These are phyloP conservation scores for Backusella australiensis DNA, from an alignment of 192 early-diverging fungal species.

Conservation along the genomic window DNA sequence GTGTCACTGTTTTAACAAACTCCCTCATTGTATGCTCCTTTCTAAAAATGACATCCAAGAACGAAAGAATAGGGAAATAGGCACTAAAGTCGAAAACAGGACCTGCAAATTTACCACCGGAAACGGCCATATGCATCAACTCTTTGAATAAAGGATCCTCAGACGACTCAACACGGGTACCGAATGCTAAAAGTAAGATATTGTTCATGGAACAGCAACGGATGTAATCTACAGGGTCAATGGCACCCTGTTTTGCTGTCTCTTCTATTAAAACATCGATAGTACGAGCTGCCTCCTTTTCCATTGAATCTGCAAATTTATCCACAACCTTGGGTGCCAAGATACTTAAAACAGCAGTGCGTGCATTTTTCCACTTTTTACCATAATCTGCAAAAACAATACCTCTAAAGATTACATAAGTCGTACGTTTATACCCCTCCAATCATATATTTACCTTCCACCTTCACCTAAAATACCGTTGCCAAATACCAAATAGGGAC, in stretches of 20 bases:
- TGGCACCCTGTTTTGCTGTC: not conserved
- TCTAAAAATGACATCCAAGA: not conserved
- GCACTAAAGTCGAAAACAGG: not conserved
- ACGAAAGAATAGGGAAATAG: not conserved
- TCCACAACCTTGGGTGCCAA: not conserved
- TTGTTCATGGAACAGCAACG: not conserved
- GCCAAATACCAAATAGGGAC: not conserved
- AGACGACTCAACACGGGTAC: not conserved
- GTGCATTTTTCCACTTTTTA: conserved; percentile 9
- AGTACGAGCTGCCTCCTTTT: not conserved
- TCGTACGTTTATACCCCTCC: not conserved
- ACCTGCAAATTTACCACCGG: not conserved
- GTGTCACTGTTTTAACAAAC: not conserved
- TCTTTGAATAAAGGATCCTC: not conserved
- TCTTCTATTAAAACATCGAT: not conserved
- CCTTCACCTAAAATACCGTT: conserved; percentile 6
- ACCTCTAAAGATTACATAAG: conserved; percentile 3
- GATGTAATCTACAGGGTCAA: not conserved
- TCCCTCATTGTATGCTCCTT: not conserved
- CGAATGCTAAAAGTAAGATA: not conserved
- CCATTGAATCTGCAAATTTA: not conserved
- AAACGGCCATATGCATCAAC: not conserved
- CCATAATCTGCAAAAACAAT: not conserved
- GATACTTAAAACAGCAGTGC: not conserved
- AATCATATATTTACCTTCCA: conserved; percentile 2